A percentile compares a stretch with the other conserved stretches of the same genome.
These are phyloP conservation scores for Juglanconis oblonga DNA, from an alignment of 2,329 filamentous ascomycete species.

Conservation along the genomic window DNA sequence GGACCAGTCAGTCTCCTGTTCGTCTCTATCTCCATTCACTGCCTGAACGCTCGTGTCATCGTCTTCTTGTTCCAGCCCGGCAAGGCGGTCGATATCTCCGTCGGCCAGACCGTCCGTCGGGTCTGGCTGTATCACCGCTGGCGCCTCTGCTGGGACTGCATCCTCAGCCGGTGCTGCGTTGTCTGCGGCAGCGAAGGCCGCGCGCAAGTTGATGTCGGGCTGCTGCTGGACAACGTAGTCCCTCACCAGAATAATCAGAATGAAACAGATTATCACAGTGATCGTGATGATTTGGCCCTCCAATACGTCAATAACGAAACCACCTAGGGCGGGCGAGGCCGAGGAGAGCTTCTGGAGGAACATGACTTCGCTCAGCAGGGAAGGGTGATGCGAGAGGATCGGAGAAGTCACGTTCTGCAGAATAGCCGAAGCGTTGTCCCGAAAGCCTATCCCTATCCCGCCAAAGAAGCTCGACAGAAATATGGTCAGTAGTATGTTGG, in stretches of 20 bases:
- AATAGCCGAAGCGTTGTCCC: conserved; percentile 1
- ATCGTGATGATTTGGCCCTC: conserved; percentile 95
- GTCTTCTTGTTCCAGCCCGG: conserved; percentile 9
- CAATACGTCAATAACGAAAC: conserved; percentile 63
- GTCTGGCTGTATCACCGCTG: not conserved
- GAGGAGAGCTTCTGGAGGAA: conserved; percentile 63
- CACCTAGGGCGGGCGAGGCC: conserved; percentile 42
- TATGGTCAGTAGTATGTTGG: conserved; percentile 28
- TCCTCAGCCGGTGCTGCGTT: conserved; percentile 16
- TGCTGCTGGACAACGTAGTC: conserved; percentile 99
- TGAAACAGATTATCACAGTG: conserved; percentile 88
- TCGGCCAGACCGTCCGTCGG: conserved; percentile 2
- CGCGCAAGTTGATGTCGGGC: conserved; percentile 81
- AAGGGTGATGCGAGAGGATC: conserved; percentile 27
- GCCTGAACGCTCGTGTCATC: not conserved
- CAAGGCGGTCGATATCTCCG: conserved; percentile 8
- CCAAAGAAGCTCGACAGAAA: conserved; percentile 17
- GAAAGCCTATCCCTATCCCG: not conserved
- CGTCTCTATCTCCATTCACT: conserved; percentile 7
- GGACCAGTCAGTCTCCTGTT: not conserved
- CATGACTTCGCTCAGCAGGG: conserved; percentile 55
- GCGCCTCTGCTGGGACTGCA: not conserved
- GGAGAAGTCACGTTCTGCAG: conserved; percentile 19
- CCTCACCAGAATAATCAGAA: conserved; percentile 91
- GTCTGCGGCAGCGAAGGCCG: conserved; percentile 49